Evolutionary conservation across 2,329 filamentous ascomycete species (phyloP).

Genomic region (Nothophaeocryptopus gaeumannii): DNA sequence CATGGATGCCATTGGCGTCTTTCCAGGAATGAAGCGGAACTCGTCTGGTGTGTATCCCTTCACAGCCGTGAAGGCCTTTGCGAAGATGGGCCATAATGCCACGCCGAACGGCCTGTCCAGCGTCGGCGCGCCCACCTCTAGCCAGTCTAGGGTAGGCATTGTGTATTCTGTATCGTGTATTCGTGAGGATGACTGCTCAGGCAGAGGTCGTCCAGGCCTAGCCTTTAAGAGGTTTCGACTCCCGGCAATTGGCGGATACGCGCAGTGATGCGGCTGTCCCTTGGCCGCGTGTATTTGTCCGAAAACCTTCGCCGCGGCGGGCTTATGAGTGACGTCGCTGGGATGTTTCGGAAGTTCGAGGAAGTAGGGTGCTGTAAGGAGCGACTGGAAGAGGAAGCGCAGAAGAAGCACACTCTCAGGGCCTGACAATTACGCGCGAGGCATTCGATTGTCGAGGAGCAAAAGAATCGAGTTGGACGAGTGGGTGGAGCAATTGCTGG

Average conservation of each 20-base stretch:
- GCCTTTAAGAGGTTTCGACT: no score
- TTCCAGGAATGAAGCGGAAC: constrained; percentile 76
- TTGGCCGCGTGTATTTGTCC: no score
- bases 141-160: constrained; percentile 55
- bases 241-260: no score
- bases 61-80: constrained; percentile 73
- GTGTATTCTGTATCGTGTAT: not conserved
- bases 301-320: not conserved
- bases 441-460: no score
- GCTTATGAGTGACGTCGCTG: no score
- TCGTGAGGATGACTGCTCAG: no score
- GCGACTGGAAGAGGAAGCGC: constrained; percentile 13
- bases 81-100: constrained; percentile 90
- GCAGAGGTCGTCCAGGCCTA: no score
- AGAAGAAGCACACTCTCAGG: constrained; percentile 9
- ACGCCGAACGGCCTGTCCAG: constrained; percentile 91
- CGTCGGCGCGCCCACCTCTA: constrained; percentile 62
- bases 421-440: no score
- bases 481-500: no score
- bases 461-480: no score
- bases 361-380: constrained; percentile 3
- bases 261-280: no score
- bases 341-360: no score
- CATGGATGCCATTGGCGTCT: constrained; percentile 87
- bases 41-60: constrained; percentile 80